These are phyloP conservation scores for Paraleonurus japonicus DNA, from an alignment of 257 asterid genomes.

Conservation along the genomic window DNA sequence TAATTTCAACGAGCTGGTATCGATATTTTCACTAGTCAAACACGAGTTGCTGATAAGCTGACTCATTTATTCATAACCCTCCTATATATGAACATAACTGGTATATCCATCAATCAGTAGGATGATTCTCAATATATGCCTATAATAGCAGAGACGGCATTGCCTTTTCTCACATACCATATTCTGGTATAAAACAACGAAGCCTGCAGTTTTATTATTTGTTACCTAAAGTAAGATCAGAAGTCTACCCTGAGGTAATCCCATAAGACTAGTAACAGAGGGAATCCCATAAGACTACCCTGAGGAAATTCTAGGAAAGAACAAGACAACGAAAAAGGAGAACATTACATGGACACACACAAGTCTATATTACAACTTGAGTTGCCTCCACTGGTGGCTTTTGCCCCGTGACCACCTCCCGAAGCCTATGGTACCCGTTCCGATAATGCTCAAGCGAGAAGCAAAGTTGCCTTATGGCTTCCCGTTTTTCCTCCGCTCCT, in stretches of 20 bases:
- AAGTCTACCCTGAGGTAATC: background rate
- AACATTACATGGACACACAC: background rate
- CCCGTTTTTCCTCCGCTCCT: conserved; percentile 84
- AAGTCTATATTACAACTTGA: conserved; percentile 16
- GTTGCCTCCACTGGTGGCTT: conserved; percentile 51
- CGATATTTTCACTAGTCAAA: too few species aligned
- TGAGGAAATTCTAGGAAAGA: background rate
- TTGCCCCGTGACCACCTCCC: conserved; percentile 50
- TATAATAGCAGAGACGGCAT: background rate
- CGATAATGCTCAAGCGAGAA: conserved; percentile 84
- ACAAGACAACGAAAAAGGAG: background rate
- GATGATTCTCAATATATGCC: background rate
- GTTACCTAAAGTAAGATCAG: background rate
- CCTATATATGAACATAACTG: background rate
- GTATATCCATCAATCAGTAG: background rate
- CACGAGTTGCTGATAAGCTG: background rate
- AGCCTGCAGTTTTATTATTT: background rate
- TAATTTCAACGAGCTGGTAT: too few species aligned
- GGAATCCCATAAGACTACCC: conserved; percentile 5
- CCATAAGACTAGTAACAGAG: background rate
- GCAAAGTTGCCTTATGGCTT: conserved; percentile 87
- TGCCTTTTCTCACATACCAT: background rate
- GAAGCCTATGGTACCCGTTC: conserved; percentile 61
- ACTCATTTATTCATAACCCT: too few species aligned
- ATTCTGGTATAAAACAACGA: background rate